Percentiles rank a stretch among this genome's conserved stretches.
These are phyloP conservation scores for Biscogniauxia mediterranea DNA, from an alignment of 2,329 filamentous ascomycete genomes.

Conservation along the genomic window DNA sequence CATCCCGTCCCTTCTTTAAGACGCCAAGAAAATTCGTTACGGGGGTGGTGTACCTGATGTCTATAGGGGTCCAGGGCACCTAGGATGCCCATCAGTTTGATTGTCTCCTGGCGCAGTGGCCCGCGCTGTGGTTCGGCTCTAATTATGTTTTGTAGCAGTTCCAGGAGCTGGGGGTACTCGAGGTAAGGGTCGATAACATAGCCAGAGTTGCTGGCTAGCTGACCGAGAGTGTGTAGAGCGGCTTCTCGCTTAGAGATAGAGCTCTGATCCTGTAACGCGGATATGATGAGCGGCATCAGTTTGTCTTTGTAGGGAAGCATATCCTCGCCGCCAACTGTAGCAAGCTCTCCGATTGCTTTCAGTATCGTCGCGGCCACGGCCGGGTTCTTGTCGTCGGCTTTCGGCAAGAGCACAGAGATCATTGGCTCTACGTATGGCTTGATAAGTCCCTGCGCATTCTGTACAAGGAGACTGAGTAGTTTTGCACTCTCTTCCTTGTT, in stretches of 20 bases:
- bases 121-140: slow-evolving; percentile 84
- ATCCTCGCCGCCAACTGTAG: slow-evolving; percentile 88
- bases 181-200: slow-evolving; percentile 97
- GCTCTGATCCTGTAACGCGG: slow-evolving; percentile 89
- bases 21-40: slow-evolving; percentile 16
- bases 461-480: slow-evolving; percentile 86
- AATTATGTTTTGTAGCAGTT: slow-evolving; percentile 90
- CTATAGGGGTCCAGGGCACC: slow-evolving; percentile 95
- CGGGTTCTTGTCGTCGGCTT: slow-evolving; percentile 79
- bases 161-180: slow-evolving; percentile 90
- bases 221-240: slow-evolving; percentile 84
- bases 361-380: slow-evolving; percentile 94
- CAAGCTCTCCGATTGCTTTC: slow-evolving; percentile 89
- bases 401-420: slow-evolving; percentile 90
- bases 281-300: slow-evolving; percentile 92
- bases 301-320: slow-evolving; percentile 90
- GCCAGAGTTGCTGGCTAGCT: slow-evolving; percentile 91
- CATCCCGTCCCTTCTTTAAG: slow-evolving; percentile 10
- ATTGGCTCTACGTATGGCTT: slow-evolving; percentile 97
- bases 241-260: slow-evolving; percentile 88
- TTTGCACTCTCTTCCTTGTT: slow-evolving; percentile 97
- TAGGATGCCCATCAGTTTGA: slow-evolving; percentile 93
- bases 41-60: slow-evolving; percentile 60
- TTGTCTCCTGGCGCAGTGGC: slow-evolving; percentile 84
- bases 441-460: slow-evolving; percentile 88